Conservation (phyloP, 306 rosid genomes). For the Trifolium pratense region DNA sequence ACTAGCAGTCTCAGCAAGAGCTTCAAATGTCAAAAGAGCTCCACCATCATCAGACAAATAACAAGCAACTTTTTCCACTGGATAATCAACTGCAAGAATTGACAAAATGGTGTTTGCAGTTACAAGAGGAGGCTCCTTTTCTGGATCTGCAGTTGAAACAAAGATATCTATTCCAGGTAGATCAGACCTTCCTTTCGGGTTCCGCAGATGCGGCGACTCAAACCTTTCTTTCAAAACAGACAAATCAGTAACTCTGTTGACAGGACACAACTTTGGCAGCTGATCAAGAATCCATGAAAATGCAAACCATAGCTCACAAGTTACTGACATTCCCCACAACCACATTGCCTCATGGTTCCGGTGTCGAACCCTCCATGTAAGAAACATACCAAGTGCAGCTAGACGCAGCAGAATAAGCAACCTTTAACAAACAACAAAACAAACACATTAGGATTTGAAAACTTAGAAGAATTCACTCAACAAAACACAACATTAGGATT, state of each 20-base stretch:
- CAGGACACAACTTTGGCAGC: slow-evolving; percentile 87
- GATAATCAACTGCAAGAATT: slow-evolving; percentile 82
- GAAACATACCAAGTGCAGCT: slow-evolving; percentile 71
- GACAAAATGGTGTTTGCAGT: slow-evolving; percentile 88
- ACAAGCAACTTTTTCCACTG: slow-evolving; percentile 82
- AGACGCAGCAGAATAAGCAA: slow-evolving; percentile 68
- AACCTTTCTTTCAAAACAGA: slow-evolving; percentile 71
- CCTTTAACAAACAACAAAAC: slow-evolving; percentile 51
- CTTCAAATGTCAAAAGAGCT: slow-evolving; percentile 77
- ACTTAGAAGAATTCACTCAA: not conserved
- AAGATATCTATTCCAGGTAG: slow-evolving; percentile 86
- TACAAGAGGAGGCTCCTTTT: slow-evolving; percentile 88
- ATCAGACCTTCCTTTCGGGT: slow-evolving; percentile 84
- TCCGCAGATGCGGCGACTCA: slow-evolving; percentile 77
- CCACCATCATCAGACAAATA: slow-evolving; percentile 93
- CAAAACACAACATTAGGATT: no score
- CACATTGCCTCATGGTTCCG: slow-evolving; percentile 83
- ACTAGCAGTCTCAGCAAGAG: slow-evolving; percentile 88
- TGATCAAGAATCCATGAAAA: slow-evolving; percentile 86
- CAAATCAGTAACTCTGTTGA: slow-evolving; percentile 78
- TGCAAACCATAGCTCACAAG: slow-evolving; percentile 89
- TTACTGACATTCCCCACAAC: slow-evolving; percentile 85
- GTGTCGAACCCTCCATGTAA: slow-evolving; percentile 84
- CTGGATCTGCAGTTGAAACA: slow-evolving; percentile 89
- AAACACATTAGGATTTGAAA: not conserved